Base-by-base conservation (phyloP, 148 eudicot species). In the Salicornia ramosissima region DNA sequence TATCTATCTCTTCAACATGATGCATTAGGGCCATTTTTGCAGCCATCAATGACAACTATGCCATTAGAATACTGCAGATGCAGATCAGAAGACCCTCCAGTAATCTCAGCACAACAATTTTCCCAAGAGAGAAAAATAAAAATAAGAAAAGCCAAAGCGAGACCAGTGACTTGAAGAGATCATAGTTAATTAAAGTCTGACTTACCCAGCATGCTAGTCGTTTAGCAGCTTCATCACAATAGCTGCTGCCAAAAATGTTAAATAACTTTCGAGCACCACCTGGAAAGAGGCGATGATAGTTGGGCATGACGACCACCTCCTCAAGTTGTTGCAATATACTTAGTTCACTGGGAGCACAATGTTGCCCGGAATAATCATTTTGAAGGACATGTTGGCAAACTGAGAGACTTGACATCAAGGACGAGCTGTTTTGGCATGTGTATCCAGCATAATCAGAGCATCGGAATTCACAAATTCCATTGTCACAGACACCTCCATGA, bases 361-460 rank as follows among this genome's bases (percentile, higher is more conserved):
- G 98, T 70, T 94, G 89, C 28, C 90, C 92, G 15, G 85, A 80
- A 26, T 76, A 79, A 71, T 93, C 97, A 59, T 82, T 82, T 46
- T 83, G 68, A 46, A 94, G 76, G 63, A 94, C 91, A 64, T 84
- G 81, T 79, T 88, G 84, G 87, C 98, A 94, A 53, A 90, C 90
- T 2, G 90, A 87, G 53, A 94, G 95, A 72, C 83, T 88, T 11
- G 92, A 79, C 36, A 87, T 79, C 65, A 94, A 83, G 64, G 16
- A 69, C 22, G 98, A 87, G 78, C 97, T 94, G 74, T 90, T 91
- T 77, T 82, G 97, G 80, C 98, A 94, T 4, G 87, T 87, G 82
- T 94, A 94, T 76, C 98, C 98, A 52, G 98, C 97, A 71, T 94
- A 94, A 72, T 94, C 98, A 9, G 98, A 94, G 81, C 98, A 94